These are phyloP conservation scores for Plasmodium ovale DNA, from an alignment of 169 alveolate genomes.

Conservation along the genomic window DNA sequence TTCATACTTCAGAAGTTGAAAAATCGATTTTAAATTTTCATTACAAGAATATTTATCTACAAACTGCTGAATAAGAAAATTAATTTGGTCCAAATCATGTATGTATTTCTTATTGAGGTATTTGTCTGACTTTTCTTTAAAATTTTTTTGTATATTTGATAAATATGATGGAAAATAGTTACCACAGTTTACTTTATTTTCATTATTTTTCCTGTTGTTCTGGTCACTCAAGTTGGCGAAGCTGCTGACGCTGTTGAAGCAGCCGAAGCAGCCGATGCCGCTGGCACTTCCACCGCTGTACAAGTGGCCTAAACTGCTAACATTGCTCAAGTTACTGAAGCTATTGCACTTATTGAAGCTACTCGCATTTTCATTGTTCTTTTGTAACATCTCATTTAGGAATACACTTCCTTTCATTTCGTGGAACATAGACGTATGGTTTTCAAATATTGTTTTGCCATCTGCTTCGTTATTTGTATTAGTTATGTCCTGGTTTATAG, in stretches of 20 bases:
- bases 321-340: not conserved
- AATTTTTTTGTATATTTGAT: conserved; percentile 4
- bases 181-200: not conserved
- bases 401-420: not conserved
- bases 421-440: not conserved
- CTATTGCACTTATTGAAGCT: not conserved
- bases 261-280: not conserved
- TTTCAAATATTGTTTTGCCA: not conserved
- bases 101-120: conserved; percentile 34
- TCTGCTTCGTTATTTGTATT: not conserved
- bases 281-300: not conserved
- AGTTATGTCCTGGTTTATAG: too few relatives aligned
- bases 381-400: not conserved
- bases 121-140: conserved; percentile 40
- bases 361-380: not conserved
- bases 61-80: conserved; percentile 21
- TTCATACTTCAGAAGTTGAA: conserved; percentile 58
- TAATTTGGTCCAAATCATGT: conserved; percentile 39
- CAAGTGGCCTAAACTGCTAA: not conserved
- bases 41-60: conserved; percentile 29
- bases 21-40: conserved; percentile 66
- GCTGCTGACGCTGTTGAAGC: not conserved
- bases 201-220: not conserved
- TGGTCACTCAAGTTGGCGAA: not conserved
- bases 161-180: conserved; percentile 6